These are phyloP conservation scores for Aspergillus jensenii DNA, from an alignment of 2,329 filamentous ascomycete genomes.

Conservation along the genomic window DNA sequence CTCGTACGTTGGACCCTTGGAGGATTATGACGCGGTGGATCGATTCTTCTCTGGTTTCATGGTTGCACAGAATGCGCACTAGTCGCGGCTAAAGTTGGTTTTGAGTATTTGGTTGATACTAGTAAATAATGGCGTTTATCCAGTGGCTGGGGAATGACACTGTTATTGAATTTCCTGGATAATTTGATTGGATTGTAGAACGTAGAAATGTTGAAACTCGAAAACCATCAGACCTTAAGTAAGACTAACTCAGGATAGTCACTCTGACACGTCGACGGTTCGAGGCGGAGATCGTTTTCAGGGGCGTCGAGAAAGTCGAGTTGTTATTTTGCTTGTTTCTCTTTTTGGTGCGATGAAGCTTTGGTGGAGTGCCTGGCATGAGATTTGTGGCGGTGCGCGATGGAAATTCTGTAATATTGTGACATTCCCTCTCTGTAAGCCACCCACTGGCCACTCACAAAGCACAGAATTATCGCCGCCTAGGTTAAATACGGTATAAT, in stretches of 20 bases:
- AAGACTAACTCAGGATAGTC: no score
- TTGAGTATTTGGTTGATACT: neutral
- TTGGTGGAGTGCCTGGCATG: constrained; percentile 17
- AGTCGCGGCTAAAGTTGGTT: neutral
- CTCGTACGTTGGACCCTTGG: constrained; percentile 10
- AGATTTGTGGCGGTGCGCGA: constrained; percentile 21
- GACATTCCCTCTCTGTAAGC: neutral
- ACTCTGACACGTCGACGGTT: neutral
- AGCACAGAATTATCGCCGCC: neutral
- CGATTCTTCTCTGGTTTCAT: constrained; percentile 3
- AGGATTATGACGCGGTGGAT: constrained; percentile 12
- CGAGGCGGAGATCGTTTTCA: constrained; percentile 14
- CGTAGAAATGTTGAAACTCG: neutral
- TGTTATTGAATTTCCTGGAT: no score
- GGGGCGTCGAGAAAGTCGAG: constrained; percentile 11
- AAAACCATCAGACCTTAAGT: no score
- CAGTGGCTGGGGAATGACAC: neutral
- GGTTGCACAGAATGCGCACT: neutral
- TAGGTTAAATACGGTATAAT: neutral
- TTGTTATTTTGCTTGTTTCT: constrained; percentile 7
- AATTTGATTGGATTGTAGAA: neutral
- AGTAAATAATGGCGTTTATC: neutral
- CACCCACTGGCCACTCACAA: constrained; percentile 1
- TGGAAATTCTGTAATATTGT: constrained; percentile 6
- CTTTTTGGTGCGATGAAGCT: constrained; percentile 14